These are phyloP conservation scores for Orbilia oligospora DNA, from an alignment of 2,329 filamentous ascomycete genomes.

Conservation along the genomic window DNA sequence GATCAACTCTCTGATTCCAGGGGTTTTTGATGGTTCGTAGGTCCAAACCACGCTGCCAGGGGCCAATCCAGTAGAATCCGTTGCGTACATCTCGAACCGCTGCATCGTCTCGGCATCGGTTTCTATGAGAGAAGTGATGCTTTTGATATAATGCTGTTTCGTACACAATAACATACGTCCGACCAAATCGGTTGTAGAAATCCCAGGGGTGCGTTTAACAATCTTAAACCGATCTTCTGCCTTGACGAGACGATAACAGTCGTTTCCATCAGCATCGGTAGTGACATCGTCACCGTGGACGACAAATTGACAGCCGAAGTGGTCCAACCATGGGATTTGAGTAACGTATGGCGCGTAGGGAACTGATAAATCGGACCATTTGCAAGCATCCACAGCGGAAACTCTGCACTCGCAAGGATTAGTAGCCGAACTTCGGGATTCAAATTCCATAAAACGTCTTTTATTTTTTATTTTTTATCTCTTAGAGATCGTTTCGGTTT, in stretches of 20 bases:
- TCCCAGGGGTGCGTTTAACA: slow-evolving; percentile 94
- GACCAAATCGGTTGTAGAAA: slow-evolving; percentile 97
- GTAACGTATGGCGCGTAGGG: slow-evolving; percentile 94
- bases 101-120: slow-evolving; percentile 45
- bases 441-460: too few species aligned
- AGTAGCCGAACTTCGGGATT: slow-evolving; percentile 2
- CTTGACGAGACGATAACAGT: slow-evolving; percentile 99
- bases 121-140: slow-evolving; percentile 76
- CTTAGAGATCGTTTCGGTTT: not conserved
- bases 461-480: not conserved
- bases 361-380: slow-evolving; percentile 90
- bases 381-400: slow-evolving; percentile 91
- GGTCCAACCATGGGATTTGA: slow-evolving; percentile 90
- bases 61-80: slow-evolving; percentile 82
- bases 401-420: slow-evolving; percentile 71
- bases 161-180: slow-evolving; percentile 97
- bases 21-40: slow-evolving; percentile 75
- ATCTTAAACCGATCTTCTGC: slow-evolving; percentile 94
- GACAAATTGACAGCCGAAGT: slow-evolving; percentile 95
- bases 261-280: slow-evolving; percentile 90
- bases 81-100: slow-evolving; percentile 78
- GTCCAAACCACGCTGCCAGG: slow-evolving; percentile 89
- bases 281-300: slow-evolving; percentile 98
- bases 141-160: slow-evolving; percentile 91
- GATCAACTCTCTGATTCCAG: slow-evolving; percentile 76